phyloP scores from a whole-genome alignment of 768 basidiomycete species.

The Suillus subaureus region DNA sequence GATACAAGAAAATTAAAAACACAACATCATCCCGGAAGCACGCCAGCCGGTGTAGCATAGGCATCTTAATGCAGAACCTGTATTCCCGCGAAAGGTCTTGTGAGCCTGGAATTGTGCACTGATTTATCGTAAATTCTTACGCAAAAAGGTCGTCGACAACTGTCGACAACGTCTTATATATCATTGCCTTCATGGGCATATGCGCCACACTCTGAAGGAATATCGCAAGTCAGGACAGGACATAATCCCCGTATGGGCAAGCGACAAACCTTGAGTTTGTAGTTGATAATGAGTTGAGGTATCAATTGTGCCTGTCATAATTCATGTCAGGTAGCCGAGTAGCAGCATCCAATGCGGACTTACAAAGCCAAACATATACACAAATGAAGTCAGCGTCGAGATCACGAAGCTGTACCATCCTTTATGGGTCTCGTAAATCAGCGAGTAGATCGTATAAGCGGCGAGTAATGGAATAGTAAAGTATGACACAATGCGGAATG shows the following conservation, averaged over 20 bases:
- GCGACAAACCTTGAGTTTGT: slow-evolving; percentile 81
- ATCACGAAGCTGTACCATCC: slow-evolving; percentile 98
- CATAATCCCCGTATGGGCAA: slow-evolving; percentile 16
- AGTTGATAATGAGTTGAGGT: slow-evolving; percentile 93
- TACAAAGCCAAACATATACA: slow-evolving; percentile 98
- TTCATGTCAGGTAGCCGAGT: slow-evolving; percentile 17
- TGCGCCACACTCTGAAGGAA: slow-evolving; percentile 82
- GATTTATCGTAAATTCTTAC: slow-evolving; percentile 45
- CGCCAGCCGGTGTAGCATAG: slow-evolving; percentile 86
- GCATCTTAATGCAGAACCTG: slow-evolving; percentile 97
- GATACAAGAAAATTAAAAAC: slow-evolving; percentile 90
- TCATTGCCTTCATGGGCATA: slow-evolving; percentile 99
- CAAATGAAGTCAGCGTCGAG: slow-evolving; percentile 88
- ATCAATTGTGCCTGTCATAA: slow-evolving; percentile 73
- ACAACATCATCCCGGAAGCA: slow-evolving; percentile 92
- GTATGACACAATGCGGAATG: slow-evolving; percentile 94
- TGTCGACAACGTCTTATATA: slow-evolving; percentile 89
- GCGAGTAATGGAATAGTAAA: slow-evolving; percentile 81
- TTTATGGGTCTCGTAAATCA: slow-evolving; percentile 81
- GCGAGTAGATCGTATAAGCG: slow-evolving; percentile 77
- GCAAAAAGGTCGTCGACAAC: slow-evolving; percentile 93
- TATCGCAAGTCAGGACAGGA: slow-evolving; percentile 10
- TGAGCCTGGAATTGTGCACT: slow-evolving; percentile 14
- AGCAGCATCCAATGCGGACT: slow-evolving; percentile 38
- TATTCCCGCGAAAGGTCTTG: slow-evolving; percentile 17